Evolutionary conservation across 495 filamentous ascomycete species (phyloP), one percentile per base, ranked within the genome.

Genomic region (Penicillium odoratum): DNA sequence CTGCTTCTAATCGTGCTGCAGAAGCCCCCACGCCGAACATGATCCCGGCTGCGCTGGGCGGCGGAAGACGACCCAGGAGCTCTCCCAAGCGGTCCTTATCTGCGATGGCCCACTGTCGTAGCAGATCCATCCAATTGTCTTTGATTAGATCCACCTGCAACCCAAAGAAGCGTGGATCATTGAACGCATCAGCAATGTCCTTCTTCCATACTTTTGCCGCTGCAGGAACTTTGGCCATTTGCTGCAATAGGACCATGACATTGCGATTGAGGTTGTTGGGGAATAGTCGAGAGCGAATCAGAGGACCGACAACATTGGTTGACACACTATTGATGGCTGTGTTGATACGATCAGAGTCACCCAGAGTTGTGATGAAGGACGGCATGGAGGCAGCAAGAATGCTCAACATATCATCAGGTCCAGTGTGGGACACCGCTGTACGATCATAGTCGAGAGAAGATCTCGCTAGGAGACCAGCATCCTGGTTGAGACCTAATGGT

Each of bases 1-100:
- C 94, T 8, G 94, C 92, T 75, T 99, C 94, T 44, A 92, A 78
- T 57, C 94, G 82, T n/a, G 94, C 94, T 25, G 93, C 93, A 34
- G 89, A 93, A 7, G 94, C 95, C 50, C 94, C 94, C 5, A 99
- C 94, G 25, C 94, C 94, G 60, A 99, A 99, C 69, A 99, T 91
- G 54, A 98, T 96, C 15, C 94, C 95, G 0, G 94, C 95, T n/a
- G 94, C 89, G 15, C 91, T 91, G 8, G 94, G 94, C 3, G 92
- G 82, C 6, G 89, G 85, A 36, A 98, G 78, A 28, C 92, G 85
- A 40, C 81, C 78, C 13, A 98, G 69, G 4, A 97, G 74, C 55
- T 98, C 95, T 2, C 85, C 74, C 70, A 99, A 83, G 18, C 90
- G 84, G 56, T 97, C 94, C 69, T 94, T 96, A 64, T 99, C 94